Evolutionary conservation across 2,329 filamentous ascomycete genomes (phyloP), one percentile per base, ranked within the genome.

Genomic region (Nigrograna mackinnonii): DNA sequence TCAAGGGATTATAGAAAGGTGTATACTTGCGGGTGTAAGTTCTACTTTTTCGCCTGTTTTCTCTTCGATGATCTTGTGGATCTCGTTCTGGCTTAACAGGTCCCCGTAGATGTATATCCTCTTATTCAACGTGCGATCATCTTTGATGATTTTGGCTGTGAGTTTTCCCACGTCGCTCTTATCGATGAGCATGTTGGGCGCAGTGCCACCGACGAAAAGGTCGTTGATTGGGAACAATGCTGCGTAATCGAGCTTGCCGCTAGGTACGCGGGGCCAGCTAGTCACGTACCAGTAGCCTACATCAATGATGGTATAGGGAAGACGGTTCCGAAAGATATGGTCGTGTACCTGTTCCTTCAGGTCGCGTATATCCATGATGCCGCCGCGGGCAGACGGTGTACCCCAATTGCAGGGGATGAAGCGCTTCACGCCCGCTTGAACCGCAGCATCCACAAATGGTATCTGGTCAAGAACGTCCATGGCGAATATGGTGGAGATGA

Each of bases 201-300:
- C 60, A 13, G 73, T 69, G 1, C 79, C 79, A 44, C 76, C 71
- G 3, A 72, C 77, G 16, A 65, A 58, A 16, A 80, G 66, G 21
- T 68, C 58, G 16, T 65, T 62, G 3, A 4, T 18, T 1, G 32
- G 34, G 2, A 42, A 12, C 14, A 45, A 52, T 3, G 63, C 57
- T 2, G 67, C 68, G 46, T 75, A 74, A 51, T 79, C 75, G n/a
- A 69, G 60, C 26, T 61, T 60, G 11, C 76, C 74, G 13, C 69
- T 73, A n/a, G 71, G 68, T 1, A 79, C 55, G 13, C 54, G 55
- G 12, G 73, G 73, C 41, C 74, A 67, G 4, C 66, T 63, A 21
- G 77, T 50, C 51, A 82, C 77, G 54, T 79, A 77, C 80, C 80
- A 83, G 67, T 69, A 80, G 13, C 79, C 80, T 11, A 80, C 72